phyloP scores from a whole-genome alignment of 148 eudicot species.

The Persicaria maculosa region DNA sequence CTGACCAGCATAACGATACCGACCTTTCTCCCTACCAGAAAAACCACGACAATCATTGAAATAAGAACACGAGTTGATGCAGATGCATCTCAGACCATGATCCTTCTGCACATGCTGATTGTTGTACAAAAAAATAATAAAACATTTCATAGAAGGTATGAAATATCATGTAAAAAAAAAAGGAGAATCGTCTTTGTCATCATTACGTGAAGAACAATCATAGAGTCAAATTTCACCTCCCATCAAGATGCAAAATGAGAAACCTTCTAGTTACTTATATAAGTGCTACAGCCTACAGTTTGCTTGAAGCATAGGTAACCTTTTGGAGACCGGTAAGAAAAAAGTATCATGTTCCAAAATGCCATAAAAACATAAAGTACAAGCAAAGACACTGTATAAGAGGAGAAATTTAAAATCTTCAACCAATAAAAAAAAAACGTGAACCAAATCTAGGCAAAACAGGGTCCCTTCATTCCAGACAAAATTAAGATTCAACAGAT shows the following conservation, averaged over 20 bases:
- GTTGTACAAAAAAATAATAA: neutral
- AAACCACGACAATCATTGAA: neutral
- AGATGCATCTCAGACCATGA: neutral
- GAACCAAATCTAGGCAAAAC: too few species aligned
- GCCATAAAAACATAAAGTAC: neutral
- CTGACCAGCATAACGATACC: constrained; percentile 90
- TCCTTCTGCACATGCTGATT: neutral
- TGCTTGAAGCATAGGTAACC: neutral
- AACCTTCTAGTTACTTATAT: neutral
- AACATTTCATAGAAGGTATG: neutral
- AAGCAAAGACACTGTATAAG: neutral
- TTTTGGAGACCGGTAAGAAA: neutral
- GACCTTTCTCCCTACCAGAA: constrained; percentile 69
- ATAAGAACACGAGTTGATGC: neutral
- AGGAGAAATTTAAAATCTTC: neutral
- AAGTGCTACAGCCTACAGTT: neutral
- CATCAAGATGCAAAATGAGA: neutral
- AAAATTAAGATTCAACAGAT: too few species aligned
- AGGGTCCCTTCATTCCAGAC: too few species aligned
- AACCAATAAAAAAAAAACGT: neutral
- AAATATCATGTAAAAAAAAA: neutral
- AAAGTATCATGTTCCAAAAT: neutral
- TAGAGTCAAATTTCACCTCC: neutral
- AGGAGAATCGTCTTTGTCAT: neutral
- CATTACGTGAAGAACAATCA: too few species aligned